Conservation (phyloP, 2,329 filamentous ascomycete species). For the Bretziella fagacearum region DNA sequence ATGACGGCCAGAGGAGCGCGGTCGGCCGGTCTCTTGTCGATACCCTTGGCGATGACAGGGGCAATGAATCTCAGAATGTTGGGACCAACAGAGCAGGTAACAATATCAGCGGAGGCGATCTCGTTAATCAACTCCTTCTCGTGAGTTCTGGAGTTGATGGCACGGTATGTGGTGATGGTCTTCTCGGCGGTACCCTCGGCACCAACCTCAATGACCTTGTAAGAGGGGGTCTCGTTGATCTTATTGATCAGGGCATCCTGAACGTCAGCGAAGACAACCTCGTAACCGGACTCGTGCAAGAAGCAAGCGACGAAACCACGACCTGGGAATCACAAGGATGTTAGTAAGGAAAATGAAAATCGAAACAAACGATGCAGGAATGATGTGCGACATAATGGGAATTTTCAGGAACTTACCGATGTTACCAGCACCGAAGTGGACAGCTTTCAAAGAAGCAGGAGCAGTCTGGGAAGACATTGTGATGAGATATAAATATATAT, state of each 20-base stretch:
- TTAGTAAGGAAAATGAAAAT: slow-evolving; percentile 8
- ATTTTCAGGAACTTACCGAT: slow-evolving; percentile 37
- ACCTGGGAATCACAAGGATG: slow-evolving; percentile 21
- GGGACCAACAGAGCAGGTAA: slow-evolving; percentile 93
- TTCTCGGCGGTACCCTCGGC: slow-evolving; percentile 64
- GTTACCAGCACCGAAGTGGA: slow-evolving; percentile 77
- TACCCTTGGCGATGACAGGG: slow-evolving; percentile 84
- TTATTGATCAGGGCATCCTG: slow-evolving; percentile 65
- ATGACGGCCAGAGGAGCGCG: slow-evolving; percentile 68
- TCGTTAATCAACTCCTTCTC: slow-evolving; percentile 67
- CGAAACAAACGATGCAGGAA: neutral
- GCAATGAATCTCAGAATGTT: slow-evolving; percentile 95
- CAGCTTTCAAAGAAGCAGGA: slow-evolving; percentile 41
- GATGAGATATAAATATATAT: no score
- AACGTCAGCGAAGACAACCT: slow-evolving; percentile 93
- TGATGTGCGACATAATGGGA: neutral
- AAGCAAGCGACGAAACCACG: slow-evolving; percentile 81
- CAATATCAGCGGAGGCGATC: slow-evolving; percentile 72
- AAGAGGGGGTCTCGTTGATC: slow-evolving; percentile 58
- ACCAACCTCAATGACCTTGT: slow-evolving; percentile 87
- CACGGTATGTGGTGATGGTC: slow-evolving; percentile 85
- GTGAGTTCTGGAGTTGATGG: slow-evolving; percentile 84
- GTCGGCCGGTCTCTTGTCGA: slow-evolving; percentile 52
- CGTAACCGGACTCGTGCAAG: slow-evolving; percentile 84
- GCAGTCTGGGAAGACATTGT: slow-evolving; percentile 14